Evolutionary conservation across 495 filamentous ascomycete species (phyloP).

Genomic region (Tuber umbilicatum): DNA sequence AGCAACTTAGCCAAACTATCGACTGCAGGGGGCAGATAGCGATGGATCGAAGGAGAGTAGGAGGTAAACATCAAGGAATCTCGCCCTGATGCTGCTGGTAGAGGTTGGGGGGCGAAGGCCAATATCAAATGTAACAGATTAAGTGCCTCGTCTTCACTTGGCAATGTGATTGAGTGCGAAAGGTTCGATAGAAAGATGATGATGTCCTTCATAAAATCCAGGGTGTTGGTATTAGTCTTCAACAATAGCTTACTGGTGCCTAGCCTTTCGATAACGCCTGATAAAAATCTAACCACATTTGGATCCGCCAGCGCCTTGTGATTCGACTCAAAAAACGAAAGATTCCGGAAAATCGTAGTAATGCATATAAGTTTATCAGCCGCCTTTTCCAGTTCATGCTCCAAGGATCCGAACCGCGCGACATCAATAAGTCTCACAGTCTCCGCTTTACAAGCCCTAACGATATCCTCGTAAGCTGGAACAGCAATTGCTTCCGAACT

Average conservation of each 20-base stretch:
- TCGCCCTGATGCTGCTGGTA: slow-evolving; percentile 50
- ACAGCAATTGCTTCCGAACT: slow-evolving; percentile 77
- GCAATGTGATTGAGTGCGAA: slow-evolving; percentile 69
- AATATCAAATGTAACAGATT: slow-evolving; percentile 83
- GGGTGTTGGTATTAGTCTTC: slow-evolving; percentile 67
- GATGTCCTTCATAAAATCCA: slow-evolving; percentile 96
- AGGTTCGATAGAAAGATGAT: slow-evolving; percentile 84
- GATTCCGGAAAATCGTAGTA: slow-evolving; percentile 85
- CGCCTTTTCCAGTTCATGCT: slow-evolving; percentile 76
- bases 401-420: slow-evolving; percentile 64
- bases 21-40: slow-evolving; percentile 80
- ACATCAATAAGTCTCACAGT: slow-evolving; percentile 61
- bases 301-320: slow-evolving; percentile 64
- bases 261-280: slow-evolving; percentile 72
- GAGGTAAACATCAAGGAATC: slow-evolving; percentile 66
- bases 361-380: slow-evolving; percentile 83
- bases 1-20: slow-evolving; percentile 88
- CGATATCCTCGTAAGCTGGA: slow-evolving; percentile 77
- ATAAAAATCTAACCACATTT: slow-evolving; percentile 69
- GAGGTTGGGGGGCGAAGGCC: slow-evolving; percentile 73
- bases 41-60: slow-evolving; percentile 73
- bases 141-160: slow-evolving; percentile 79
- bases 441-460: slow-evolving; percentile 68
- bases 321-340: slow-evolving; percentile 77
- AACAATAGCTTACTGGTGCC: slow-evolving; percentile 85